These are phyloP conservation scores for Houttuynia cordata DNA, from an alignment of 164 flowering plant species.

Conservation along the genomic window DNA sequence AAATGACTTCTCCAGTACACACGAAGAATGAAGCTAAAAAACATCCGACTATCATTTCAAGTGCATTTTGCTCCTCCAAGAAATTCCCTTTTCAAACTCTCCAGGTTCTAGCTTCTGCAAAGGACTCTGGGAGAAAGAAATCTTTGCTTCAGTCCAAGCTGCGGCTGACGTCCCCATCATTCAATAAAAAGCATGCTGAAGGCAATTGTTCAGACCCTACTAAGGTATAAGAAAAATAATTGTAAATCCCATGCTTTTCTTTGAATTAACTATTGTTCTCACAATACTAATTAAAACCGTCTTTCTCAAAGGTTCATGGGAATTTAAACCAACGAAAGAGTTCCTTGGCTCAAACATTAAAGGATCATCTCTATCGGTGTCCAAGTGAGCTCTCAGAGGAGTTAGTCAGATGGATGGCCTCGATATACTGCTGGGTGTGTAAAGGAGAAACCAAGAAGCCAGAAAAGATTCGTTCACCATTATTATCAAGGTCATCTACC, in stretches of 20 bases:
- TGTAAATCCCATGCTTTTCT: too few relatives aligned
- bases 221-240: not conserved
- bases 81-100: conserved; percentile 52
- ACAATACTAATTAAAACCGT: too few relatives aligned
- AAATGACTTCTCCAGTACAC: conserved; percentile 56
- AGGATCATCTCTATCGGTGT: conserved; percentile 69
- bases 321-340: conserved; percentile 12
- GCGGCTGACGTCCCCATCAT: conserved; percentile 25
- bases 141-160: conserved; percentile 25
- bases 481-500: conserved; percentile 45
- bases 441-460: conserved; percentile 27
- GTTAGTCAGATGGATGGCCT: conserved; percentile 73
- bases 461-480: conserved; percentile 32
- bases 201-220: not conserved
- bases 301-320: conserved; percentile 6
- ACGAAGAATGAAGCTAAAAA: conserved; percentile 37
- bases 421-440: conserved; percentile 65
- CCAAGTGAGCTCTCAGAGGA: conserved; percentile 80
- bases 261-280: too few relatives aligned
- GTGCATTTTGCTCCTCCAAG: conserved; percentile 77
- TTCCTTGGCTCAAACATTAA: conserved; percentile 18
- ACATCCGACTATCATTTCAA: conserved; percentile 72
- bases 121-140: conserved; percentile 33
- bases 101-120: conserved; percentile 30
- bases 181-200: not conserved